Conservation (phyloP, 106 monocot species). For the Dendrobium chrysotoxum region DNA sequence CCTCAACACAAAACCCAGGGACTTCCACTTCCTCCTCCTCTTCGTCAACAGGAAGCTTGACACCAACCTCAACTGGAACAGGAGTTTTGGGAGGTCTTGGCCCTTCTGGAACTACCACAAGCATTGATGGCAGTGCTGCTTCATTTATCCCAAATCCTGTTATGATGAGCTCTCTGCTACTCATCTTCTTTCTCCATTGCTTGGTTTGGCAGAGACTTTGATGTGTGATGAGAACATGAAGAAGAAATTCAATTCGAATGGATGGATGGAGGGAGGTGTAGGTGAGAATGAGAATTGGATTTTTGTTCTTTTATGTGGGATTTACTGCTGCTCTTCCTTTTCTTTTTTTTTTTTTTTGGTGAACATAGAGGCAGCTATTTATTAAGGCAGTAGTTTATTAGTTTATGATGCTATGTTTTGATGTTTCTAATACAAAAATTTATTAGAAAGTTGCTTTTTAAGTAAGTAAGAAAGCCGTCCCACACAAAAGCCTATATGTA, state of each 20-base stretch:
- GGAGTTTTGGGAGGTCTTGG: constrained; percentile 17
- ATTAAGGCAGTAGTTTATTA: not conserved
- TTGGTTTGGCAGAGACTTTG: not conserved
- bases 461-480: too few relatives aligned
- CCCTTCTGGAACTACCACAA: constrained; percentile 12
- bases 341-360: not conserved
- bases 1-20: not conserved
- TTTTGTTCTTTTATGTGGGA: not conserved
- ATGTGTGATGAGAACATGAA: not conserved
- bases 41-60: constrained; percentile 9
- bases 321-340: not conserved
- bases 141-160: constrained; percentile 5
- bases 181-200: constrained; percentile 3
- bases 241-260: not conserved
- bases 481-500: too few relatives aligned
- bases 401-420: not conserved
- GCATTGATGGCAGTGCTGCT: constrained; percentile 15
- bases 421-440: not conserved
- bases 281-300: not conserved
- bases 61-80: constrained; percentile 9
- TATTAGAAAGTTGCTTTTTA: too few relatives aligned
- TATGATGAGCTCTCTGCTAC: not conserved
- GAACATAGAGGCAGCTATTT: not conserved
- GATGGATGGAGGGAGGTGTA: not conserved
- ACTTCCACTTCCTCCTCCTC: not conserved